phyloP scores from a whole-genome alignment of 495 filamentous ascomycete genomes.

The Aspergillus bertholletiae region DNA sequence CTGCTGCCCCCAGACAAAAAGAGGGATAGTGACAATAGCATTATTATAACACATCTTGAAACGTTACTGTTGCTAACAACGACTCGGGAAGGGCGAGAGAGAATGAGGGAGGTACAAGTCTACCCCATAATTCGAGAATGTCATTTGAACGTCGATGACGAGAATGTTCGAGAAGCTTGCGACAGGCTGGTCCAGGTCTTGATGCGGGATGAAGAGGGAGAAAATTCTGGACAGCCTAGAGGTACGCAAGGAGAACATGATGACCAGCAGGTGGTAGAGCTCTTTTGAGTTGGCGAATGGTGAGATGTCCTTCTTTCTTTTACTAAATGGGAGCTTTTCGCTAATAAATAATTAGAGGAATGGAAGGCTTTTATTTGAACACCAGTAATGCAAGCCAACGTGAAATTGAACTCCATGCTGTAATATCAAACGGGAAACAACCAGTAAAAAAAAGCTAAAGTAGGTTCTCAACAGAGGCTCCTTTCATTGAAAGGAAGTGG shows the following conservation, averaged over 20 bases:
- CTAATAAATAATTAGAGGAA: background rate
- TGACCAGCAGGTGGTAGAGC: slow-evolving; percentile 31
- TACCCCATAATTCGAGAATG: slow-evolving; percentile 88
- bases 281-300: slow-evolving; percentile 15
- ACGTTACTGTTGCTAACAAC: slow-evolving; percentile 80
- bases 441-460: background rate
- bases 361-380: background rate
- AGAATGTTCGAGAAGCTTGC: slow-evolving; percentile 77
- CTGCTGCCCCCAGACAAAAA: slow-evolving; percentile 83
- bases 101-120: slow-evolving; percentile 70
- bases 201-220: slow-evolving; percentile 69
- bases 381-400: background rate
- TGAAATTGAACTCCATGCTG: too few species aligned
- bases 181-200: slow-evolving; percentile 89
- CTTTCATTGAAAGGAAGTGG: background rate
- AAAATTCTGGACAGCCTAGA: slow-evolving; percentile 14
- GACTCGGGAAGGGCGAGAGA: slow-evolving; percentile 67
- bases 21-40: slow-evolving; percentile 68
- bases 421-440: background rate
- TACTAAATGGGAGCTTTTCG: background rate
- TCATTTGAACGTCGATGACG: slow-evolving; percentile 74
- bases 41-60: slow-evolving; percentile 83
- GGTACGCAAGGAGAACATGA: slow-evolving; percentile 21
- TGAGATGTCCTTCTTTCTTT: background rate
- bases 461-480: background rate